Base-by-base conservation (phyloP, 345 rosid species). In the Moricandia moricandioides region DNA sequence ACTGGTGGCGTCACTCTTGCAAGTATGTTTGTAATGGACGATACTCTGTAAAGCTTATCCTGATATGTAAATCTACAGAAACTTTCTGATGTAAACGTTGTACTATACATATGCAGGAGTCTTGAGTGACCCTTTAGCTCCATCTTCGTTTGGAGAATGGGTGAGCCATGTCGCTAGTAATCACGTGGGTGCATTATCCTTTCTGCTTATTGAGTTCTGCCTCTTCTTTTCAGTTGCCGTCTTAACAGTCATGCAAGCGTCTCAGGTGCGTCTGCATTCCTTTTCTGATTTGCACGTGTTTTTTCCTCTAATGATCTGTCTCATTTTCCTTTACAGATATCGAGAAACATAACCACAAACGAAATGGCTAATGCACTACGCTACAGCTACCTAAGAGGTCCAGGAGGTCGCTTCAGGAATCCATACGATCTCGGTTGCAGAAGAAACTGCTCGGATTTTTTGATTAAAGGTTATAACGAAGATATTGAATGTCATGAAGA, bases 321-420 rank as follows among this genome's bases (percentile, higher is more conserved):
- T 45, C 30, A 1, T 10, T 45, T 56, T 7, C 11, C 73, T 59
- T 73, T 14, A 55, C 82, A 95, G 98, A 95, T 95, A 76, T 87
- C 97, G 40, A 90, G 88, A 71, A 95, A 95, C 71, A 88, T 95
- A 82, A 95, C 98, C 61, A 90, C 99, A 17, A 92, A 95, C 70
- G 99, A 95, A 86, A 89, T 92, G 93, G 98, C 97, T 62, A 95
- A 95, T 52, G 84, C 82, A 21, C 62, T 90, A 83, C 96, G 98
- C 11, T 95, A 92, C 73, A 90, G 92, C 86, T 92, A 95, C 85
- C 90, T 95, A 8, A 88, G 85, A 82, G 93, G 96, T 33, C 86
- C 94, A 13, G 88, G 88, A 16, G 98, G 99, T 69, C 85, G 82
- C 63, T 92, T 95, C 84, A 87, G 96, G 80, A 95, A 95, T 73